phyloP scores from a whole-genome alignment of 495 filamentous ascomycete genomes.

The Lasiosphaeris hirsuta region DNA sequence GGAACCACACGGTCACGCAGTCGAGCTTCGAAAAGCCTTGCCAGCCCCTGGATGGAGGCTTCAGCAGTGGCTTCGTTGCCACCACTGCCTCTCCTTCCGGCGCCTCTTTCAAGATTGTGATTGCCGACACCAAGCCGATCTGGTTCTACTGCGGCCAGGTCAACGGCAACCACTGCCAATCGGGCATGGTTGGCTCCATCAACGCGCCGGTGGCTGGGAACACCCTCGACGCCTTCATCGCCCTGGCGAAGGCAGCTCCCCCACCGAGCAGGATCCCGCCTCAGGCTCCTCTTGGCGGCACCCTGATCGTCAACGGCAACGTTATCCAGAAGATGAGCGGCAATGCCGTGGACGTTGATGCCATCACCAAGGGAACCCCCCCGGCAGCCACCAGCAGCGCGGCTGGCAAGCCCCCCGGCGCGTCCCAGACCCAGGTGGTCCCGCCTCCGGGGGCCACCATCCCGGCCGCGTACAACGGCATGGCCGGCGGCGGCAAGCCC shows the following conservation, averaged over 20 bases:
- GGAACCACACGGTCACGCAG: conserved; percentile 43
- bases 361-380: conserved; percentile 13
- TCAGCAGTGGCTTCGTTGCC: conserved; percentile 45
- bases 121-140: conserved; percentile 48
- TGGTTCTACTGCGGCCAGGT: conserved; percentile 60
- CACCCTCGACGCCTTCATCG: conserved; percentile 38
- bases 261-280: conserved; percentile 38
- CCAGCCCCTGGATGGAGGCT: conserved; percentile 35
- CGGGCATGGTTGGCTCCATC: conserved; percentile 43
- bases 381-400: conserved; percentile 15
- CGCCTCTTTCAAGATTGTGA: conserved; percentile 40
- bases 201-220: conserved; percentile 35
- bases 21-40: conserved; percentile 42
- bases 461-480: conserved; percentile 25
- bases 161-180: conserved; percentile 39
- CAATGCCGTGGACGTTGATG: conserved; percentile 16
- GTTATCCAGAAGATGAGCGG: conserved; percentile 26
- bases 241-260: conserved; percentile 31
- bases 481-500: conserved; percentile 38
- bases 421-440: conserved; percentile 13
- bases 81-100: conserved; percentile 31
- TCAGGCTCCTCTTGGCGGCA: conserved; percentile 32
- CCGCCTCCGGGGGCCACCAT: conserved; percentile 23
- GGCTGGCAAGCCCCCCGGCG: conserved; percentile 20
- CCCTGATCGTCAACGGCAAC: conserved; percentile 35